Evolutionary conservation across 1,284 basidiomycete species (phyloP).

Genomic region (Austroboletus novae-zelandiae): DNA sequence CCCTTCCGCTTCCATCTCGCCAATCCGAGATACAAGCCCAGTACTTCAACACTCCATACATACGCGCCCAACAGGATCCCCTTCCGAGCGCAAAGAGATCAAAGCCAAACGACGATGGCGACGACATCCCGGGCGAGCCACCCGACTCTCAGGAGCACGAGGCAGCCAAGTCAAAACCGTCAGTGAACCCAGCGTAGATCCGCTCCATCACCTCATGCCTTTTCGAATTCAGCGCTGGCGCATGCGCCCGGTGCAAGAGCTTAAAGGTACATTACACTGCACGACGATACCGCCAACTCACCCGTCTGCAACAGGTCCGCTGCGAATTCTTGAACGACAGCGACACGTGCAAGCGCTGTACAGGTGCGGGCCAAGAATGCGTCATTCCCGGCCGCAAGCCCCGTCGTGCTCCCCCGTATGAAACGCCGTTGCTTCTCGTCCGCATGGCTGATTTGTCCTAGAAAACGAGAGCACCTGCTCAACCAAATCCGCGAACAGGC

Average conservation of each 20-base stretch:
- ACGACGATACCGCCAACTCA: constrained; percentile 1
- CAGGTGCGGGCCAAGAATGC: constrained; percentile 65
- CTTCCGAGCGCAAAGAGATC: constrained; percentile 15
- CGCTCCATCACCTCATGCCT: not conserved
- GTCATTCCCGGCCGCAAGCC: constrained; percentile 74
- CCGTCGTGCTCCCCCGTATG: constrained; percentile 72
- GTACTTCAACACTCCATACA: constrained; percentile 17
- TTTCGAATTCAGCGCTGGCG: constrained; percentile 42
- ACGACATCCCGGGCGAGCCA: constrained; percentile 24
- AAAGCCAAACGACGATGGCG: constrained; percentile 21
- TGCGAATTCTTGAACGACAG: constrained; percentile 68
- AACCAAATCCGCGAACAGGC: constrained; percentile 72
- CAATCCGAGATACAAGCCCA: constrained; percentile 30
- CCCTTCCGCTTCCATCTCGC: constrained; percentile 29
- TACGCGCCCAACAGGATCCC: constrained; percentile 4
- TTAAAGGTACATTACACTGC: constrained; percentile 49
- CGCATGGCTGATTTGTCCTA: constrained; percentile 20
- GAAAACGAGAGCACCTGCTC: constrained; percentile 75
- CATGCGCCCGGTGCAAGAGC: constrained; percentile 70
- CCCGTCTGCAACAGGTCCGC: constrained; percentile 44
- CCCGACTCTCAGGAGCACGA: constrained; percentile 24
- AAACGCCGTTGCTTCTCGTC: constrained; percentile 7
- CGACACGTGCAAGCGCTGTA: constrained; percentile 70
- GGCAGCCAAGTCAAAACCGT: constrained; percentile 20
- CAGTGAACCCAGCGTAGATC: constrained; percentile 1